Base-by-base conservation (phyloP, 805 yeast genomes). In the Ogataea paraovalis region DNA sequence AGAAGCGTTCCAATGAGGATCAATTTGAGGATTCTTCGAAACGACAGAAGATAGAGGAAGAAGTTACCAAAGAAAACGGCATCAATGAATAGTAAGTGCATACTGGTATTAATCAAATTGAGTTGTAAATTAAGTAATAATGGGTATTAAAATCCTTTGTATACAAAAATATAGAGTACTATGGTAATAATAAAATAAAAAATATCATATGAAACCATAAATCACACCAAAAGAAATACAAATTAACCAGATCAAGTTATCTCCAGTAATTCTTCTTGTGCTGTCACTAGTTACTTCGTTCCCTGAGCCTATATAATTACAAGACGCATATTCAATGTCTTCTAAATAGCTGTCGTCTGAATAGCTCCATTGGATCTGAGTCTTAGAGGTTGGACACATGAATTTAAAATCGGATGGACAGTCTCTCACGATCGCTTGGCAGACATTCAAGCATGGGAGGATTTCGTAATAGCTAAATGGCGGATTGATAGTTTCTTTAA, bases 361-460 rank as follows among this genome's bases (percentile, higher is more conserved):
- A 58, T 79, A 79, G 42, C 82, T 76, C 33, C 58, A 42, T 8
- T 49, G 48, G 16, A 73, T 66, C 3, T 72, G 52, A 0, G 60
- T 58, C 32, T 71, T 69, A 10, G 49, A 44, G 1, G 49, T 56
- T 0, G 99, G 98, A 57, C 98, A 94, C 14, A 65, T 58, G 62
- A 92, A 90, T 2, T 80, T 81, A 58, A 92, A 80, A 27, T 69
- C 80, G 0, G 90, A 66, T 1, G 97, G 97, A 62, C 99, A 92
- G 62, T 86, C 85, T 43, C 88, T 74, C 2, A 85, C 94, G 7
- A 94, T 78, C 5, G 82, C 76, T 51, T 86, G 72, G 65, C 98
- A 94, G 52, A 84, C 76, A 58, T 86, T 83, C 43, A 85, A 74
- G 61, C 99, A 92, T 0, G 99, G 99, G 48, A 88, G 64, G 2